Conservation (phyloP, 2,329 filamentous ascomycete species). For the Chaetothyriales sp. region DNA sequence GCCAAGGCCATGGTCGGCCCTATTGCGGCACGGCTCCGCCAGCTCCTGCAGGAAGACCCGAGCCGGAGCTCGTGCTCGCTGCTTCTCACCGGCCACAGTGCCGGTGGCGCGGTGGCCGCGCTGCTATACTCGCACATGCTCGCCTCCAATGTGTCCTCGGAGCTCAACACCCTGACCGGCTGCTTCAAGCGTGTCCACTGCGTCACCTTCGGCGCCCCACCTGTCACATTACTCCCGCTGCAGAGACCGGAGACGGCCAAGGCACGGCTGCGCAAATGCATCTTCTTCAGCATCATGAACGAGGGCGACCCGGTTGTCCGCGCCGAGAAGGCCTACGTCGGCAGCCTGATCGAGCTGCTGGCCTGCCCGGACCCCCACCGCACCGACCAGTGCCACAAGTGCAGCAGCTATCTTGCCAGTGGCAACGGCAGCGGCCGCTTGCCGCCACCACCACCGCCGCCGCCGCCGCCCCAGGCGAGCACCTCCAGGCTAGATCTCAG, state of each 20-base stretch:
- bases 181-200: constrained; percentile 71
- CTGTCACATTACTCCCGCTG: constrained; percentile 56
- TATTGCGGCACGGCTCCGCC: constrained; percentile 54
- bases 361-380: constrained; percentile 40
- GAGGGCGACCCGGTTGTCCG: constrained; percentile 70
- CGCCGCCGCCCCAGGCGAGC: constrained; percentile 7
- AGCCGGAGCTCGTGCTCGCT: constrained; percentile 50
- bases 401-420: constrained; percentile 1
- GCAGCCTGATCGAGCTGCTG: constrained; percentile 56
- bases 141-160: constrained; percentile 41
- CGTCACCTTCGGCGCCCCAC: constrained; percentile 71
- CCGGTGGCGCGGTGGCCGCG: constrained; percentile 68
- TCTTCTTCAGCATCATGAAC: constrained; percentile 70
- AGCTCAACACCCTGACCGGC: constrained; percentile 52
- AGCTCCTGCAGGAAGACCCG: constrained; percentile 58
- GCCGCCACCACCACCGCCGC: too few relatives aligned
- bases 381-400: constrained; percentile 6
- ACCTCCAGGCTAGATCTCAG: constrained; percentile 13
- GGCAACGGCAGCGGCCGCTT: constrained; percentile 1
- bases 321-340: constrained; percentile 62
- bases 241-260: constrained; percentile 36
- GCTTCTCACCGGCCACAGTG: constrained; percentile 73
- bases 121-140: constrained; percentile 75
- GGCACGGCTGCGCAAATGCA: constrained; percentile 42
- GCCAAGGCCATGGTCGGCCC: constrained; percentile 60